Percentiles rank a stretch among this genome's conserved stretches.
phyloP scores from a whole-genome alignment of 805 yeast genomes.

The Kockiozyma suomiensis region DNA sequence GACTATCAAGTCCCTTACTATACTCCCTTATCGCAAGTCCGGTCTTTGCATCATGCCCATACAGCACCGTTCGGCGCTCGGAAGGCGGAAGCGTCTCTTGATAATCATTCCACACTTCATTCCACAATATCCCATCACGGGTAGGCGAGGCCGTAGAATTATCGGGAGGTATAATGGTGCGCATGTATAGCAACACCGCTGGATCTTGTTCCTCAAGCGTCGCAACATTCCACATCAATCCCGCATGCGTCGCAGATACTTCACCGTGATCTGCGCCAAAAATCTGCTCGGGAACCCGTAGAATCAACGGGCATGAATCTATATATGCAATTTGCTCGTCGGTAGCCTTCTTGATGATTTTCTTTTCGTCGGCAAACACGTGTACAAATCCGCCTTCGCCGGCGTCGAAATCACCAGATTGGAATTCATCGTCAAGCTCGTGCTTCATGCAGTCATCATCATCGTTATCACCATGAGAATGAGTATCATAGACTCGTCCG shows the following conservation, averaged over 20 bases:
- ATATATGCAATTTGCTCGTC: conserved; percentile 65
- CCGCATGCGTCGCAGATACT: conserved; percentile 79
- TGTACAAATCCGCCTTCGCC: conserved; percentile 29
- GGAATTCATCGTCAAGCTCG: conserved; percentile 31
- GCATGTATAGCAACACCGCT: conserved; percentile 65
- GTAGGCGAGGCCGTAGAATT: conserved; percentile 59
- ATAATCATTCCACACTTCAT: conserved; percentile 38
- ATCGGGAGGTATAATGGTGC: conserved; percentile 66
- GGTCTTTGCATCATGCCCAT: conserved; percentile 86
- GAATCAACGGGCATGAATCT: conserved; percentile 64
- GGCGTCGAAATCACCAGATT: conserved; percentile 31
- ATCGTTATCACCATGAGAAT: no score
- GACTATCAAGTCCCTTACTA: conserved; percentile 80
- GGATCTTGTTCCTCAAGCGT: conserved; percentile 61
- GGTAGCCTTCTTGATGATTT: conserved; percentile 43
- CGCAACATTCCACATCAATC: conserved; percentile 66
- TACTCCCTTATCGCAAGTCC: conserved; percentile 68
- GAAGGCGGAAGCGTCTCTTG: conserved; percentile 36
- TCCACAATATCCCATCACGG: conserved; percentile 37
- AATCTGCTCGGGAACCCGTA: conserved; percentile 59
- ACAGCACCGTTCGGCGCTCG: conserved; percentile 55
- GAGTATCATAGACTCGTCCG: no score
- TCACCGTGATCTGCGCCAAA: conserved; percentile 41
- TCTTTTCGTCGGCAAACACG: conserved; percentile 32
- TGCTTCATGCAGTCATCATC: conserved; percentile 32